Percentiles rank a stretch among this genome's conserved stretches.
Conservation (phyloP, 1,284 basidiomycete species). For the Cerrena zonata region DNA sequence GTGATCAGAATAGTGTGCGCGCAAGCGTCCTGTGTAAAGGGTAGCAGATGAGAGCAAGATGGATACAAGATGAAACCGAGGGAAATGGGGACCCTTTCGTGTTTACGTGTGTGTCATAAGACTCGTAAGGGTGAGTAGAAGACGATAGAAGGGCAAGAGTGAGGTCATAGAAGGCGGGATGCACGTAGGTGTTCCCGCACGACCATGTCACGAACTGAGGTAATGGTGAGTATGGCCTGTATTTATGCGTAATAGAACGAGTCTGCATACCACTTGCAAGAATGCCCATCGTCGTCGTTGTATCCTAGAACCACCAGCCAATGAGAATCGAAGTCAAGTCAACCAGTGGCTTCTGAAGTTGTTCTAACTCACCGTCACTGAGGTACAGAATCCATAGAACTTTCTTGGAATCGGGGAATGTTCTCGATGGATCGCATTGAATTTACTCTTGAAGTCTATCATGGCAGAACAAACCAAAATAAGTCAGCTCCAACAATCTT, state of each 20-base stretch:
- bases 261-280: slow-evolving; percentile 60
- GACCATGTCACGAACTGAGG: slow-evolving; percentile 62
- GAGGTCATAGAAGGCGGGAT: slow-evolving; percentile 24
- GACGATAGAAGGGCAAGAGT: neutral
- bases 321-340: too few relatives aligned
- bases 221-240: neutral
- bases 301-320: slow-evolving; percentile 46
- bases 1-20: neutral
- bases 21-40: neutral
- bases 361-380: slow-evolving; percentile 52
- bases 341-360: neutral
- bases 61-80: neutral
- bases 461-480: neutral
- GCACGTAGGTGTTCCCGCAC: slow-evolving; percentile 53
- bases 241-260: neutral
- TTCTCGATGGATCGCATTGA: slow-evolving; percentile 71
- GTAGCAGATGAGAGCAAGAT: neutral
- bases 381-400: slow-evolving; percentile 75
- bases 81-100: neutral
- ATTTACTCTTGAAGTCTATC: slow-evolving; percentile 68
- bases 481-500: neutral
- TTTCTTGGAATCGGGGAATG: slow-evolving; percentile 70
- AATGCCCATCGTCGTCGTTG: slow-evolving; percentile 68
- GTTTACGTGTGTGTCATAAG: too few relatives aligned
- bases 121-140: neutral